Conservation (phyloP, 192 early-diverging fungal species). For the Anaeromyces robustus region DNA sequence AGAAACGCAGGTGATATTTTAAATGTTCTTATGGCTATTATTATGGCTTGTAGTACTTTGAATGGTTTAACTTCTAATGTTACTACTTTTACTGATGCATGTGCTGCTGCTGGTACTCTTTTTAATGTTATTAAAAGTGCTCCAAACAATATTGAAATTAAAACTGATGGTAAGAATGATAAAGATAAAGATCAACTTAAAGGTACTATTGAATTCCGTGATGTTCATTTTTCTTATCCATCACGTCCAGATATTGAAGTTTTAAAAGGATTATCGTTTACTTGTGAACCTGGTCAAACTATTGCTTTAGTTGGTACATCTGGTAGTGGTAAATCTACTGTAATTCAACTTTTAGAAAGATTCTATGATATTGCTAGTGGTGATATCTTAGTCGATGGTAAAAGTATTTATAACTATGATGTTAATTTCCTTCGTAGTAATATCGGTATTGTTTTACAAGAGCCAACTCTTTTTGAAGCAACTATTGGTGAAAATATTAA, state of each 20-base stretch:
- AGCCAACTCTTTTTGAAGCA: neutral
- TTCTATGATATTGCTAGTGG: slow-evolving; percentile 57
- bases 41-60: neutral
- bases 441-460: slow-evolving; percentile 57
- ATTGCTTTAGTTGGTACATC: neutral
- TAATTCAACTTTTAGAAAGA: slow-evolving; percentile 53
- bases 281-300: neutral
- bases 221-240: slow-evolving; percentile 23
- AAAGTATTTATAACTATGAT: slow-evolving; percentile 37
- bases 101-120: neutral
- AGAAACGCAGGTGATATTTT: neutral
- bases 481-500: neutral
- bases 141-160: neutral
- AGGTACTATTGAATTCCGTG: slow-evolving; percentile 10
- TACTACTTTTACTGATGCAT: neutral
- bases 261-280: neutral
- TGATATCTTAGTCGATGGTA: slow-evolving; percentile 46
- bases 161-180: neutral
- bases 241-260: neutral
- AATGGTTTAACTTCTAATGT: neutral
- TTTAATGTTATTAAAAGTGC: neutral
- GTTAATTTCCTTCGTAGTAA: slow-evolving; percentile 41
- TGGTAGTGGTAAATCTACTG: slow-evolving; percentile 42
- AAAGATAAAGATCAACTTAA: neutral
- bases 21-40: neutral